phyloP scores from a whole-genome alignment of 2,329 filamentous ascomycete genomes.

The Apiospora pterosperma region DNA sequence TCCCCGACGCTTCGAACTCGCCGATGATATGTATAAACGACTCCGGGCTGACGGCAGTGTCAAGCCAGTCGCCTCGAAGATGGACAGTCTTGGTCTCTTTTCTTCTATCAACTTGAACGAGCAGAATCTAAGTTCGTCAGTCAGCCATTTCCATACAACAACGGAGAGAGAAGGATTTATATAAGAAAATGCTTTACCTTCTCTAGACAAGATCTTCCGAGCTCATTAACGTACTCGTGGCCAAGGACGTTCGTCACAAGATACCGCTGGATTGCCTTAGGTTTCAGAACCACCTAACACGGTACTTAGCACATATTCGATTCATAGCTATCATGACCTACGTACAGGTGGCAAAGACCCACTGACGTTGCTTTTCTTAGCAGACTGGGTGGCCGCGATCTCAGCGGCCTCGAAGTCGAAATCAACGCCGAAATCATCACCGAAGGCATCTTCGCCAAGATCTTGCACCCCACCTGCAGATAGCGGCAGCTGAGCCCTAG shows the following conservation, averaged over 20 bases:
- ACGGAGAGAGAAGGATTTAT: too few relatives aligned
- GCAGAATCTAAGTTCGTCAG: conserved; percentile 58
- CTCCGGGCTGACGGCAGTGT: conserved; percentile 70
- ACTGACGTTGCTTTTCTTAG: conserved; percentile 21
- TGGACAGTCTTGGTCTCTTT: conserved; percentile 65
- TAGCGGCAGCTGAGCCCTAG: neutral
- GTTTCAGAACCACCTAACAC: conserved; percentile 63
- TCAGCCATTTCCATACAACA: neutral
- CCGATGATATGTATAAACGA: conserved; percentile 87
- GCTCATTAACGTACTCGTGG: conserved; percentile 62
- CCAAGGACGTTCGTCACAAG: conserved; percentile 72
- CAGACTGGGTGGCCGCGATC: conserved; percentile 67
- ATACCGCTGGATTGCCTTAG: conserved; percentile 81
- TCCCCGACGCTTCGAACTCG: conserved; percentile 63
- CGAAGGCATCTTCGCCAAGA: conserved; percentile 47
- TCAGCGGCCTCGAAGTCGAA: conserved; percentile 77
- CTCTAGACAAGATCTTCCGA: conserved; percentile 59
- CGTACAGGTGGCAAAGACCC: conserved; percentile 48
- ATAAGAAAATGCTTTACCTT: conserved; percentile 54
- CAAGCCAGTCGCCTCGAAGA: conserved; percentile 82
- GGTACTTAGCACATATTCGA: conserved; percentile 56
- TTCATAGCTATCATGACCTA: conserved; percentile 32
- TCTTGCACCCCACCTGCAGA: conserved; percentile 17
- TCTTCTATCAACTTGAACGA: conserved; percentile 76
- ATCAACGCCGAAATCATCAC: conserved; percentile 71